Evolutionary conservation across 257 asterid species (phyloP).

Genomic region (Ajuga chamaepitys): DNA sequence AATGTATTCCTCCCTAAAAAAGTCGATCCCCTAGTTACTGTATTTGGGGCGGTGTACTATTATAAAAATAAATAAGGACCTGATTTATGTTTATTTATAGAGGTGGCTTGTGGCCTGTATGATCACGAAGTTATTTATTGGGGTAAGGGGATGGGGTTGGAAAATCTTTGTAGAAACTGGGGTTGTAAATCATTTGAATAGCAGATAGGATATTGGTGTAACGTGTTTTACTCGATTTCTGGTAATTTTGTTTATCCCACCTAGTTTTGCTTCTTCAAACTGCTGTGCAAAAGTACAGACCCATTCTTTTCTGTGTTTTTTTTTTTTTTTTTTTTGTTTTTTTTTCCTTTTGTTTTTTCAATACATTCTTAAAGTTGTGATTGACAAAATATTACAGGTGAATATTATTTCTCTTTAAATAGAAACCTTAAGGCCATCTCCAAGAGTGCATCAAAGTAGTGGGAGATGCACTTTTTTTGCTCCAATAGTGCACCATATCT

Average conservation of each 20-base stretch:
- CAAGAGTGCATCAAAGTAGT: too few relatives aligned
- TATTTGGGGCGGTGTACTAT: conserved; percentile 18
- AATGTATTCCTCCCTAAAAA: not conserved
- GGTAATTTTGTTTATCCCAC: not conserved
- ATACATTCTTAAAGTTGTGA: too few relatives aligned
- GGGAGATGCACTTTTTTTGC: too few relatives aligned
- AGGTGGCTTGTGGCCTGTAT: not conserved
- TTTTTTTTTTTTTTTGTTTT: too few relatives aligned
- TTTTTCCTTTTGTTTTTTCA: too few relatives aligned
- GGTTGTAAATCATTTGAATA: conserved; percentile 11
- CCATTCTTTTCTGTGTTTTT: not conserved
- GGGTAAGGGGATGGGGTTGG: conserved; percentile 11
- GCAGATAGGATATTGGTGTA: conserved; percentile 19
- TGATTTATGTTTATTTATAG: conserved; percentile 16
- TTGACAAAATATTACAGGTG: too few relatives aligned
- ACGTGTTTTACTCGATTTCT: not conserved
- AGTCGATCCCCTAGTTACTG: conserved; percentile 1
- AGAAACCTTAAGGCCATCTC: too few relatives aligned
- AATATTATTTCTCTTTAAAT: too few relatives aligned
- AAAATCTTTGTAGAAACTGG: conserved; percentile 13
- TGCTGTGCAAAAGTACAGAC: not conserved
- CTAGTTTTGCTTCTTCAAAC: not conserved
- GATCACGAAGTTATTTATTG: not conserved
- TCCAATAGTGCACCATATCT: too few relatives aligned
- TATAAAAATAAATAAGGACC: conserved; percentile 21